Base-by-base conservation (phyloP, 257 asterid genomes). In the Nyctanthes arbortristis region DNA sequence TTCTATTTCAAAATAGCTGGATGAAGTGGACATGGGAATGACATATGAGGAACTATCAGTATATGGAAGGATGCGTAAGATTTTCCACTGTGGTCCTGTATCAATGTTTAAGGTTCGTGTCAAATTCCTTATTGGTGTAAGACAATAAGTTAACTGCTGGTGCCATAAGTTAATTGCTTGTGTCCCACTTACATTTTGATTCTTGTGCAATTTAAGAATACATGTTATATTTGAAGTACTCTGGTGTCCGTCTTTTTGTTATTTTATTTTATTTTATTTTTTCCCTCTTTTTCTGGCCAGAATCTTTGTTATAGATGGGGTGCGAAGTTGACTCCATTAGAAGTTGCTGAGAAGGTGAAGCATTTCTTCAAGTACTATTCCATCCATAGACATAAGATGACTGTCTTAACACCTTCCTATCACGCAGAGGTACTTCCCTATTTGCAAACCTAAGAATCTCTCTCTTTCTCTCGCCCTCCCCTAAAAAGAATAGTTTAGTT, bases 1-100 rank as follows among this genome's bases (percentile, higher is more conserved):
- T 62, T 63, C 64, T 56, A 54, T 57, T 61, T 80, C 64, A 62
- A 63, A 76, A n/a, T 88, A 93, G 99, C 82, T 92, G 64, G 99
- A 91, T 76, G 99, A 93, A 82, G 97, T 91, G 82, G 97, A 93
- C 76, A 91, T 89, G 94, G 99, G 96, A 66, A 91, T 93, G 96
- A 86, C 97, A 39, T 89, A 91, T 57, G 97, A 91, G 56, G 99
- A 93, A 77, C 94, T 93, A 70, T 93, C 98, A 8, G 91, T 85
- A 8, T 87, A 88, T 47, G 97, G 98, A 78, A 84, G 97, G 86
- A 47, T 93, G 82, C 96, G 98, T 9, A 90, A 93, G 79, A 93
- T 90, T 61, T 93, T 87, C 86, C 92, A 96, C 29, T 89, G 96
- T 33, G 99, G 97, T 28, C 99, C 99, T 40, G 92, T 91, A 28